Conservation (phyloP, 2,329 filamentous ascomycete species). For the Aspergillus quadrilineatus region DNA sequence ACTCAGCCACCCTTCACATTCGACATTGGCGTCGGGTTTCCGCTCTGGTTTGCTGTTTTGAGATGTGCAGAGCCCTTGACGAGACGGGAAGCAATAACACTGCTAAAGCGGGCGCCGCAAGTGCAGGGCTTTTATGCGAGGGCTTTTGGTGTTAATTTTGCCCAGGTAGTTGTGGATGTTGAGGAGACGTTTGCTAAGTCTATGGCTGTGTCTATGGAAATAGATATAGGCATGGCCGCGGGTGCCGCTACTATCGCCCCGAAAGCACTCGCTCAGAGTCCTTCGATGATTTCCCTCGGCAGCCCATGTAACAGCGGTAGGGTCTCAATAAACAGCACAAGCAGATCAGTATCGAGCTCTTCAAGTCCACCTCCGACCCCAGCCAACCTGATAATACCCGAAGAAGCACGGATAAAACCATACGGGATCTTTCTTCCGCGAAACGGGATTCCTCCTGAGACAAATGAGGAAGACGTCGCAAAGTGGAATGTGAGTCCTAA, state of each 20-base stretch:
- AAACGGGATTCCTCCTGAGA: conserved; percentile 11
- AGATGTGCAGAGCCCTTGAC: conserved; percentile 32
- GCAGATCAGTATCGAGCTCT: too few species aligned
- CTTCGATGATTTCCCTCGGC: too few species aligned
- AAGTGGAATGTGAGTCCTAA: conserved; percentile 22
- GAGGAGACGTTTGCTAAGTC: conserved; percentile 26
- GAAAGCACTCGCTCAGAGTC: too few species aligned
- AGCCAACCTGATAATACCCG: conserved; percentile 24
- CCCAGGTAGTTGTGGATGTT: conserved; percentile 30
- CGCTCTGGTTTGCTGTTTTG: conserved; percentile 33
- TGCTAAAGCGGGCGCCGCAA: conserved; percentile 25
- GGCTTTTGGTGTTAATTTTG: conserved; percentile 6
- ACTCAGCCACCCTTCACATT: conserved; percentile 24
- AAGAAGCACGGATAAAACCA: conserved; percentile 27
- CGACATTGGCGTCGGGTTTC: conserved; percentile 29
- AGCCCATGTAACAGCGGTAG: too few species aligned
- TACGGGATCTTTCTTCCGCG: conserved; percentile 22
- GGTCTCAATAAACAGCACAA: too few species aligned
- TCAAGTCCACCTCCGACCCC: conserved; percentile 7
- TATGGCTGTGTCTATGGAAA: too few species aligned
- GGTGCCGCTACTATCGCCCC: too few species aligned
- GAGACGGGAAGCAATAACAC: conserved; percentile 29
- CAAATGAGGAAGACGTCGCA: conserved; percentile 18
- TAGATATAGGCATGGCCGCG: too few species aligned
- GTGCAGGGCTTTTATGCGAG: conserved; percentile 32